Base-by-base conservation (phyloP, 176 grass and related monocot species). In the Olyra latifolia region DNA sequence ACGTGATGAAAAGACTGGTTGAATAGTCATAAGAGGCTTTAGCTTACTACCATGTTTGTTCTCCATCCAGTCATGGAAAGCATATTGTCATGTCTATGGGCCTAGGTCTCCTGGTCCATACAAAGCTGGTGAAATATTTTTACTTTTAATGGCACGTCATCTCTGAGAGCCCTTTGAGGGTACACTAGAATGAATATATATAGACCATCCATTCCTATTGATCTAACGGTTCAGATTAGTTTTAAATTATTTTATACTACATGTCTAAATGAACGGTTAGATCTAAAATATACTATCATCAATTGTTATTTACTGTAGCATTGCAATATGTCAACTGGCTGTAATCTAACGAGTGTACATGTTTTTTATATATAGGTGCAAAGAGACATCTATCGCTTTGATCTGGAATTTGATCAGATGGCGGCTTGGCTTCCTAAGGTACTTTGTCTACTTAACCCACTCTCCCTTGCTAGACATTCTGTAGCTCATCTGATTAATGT, bases 1-100 rank as follows among this genome's bases (percentile, higher is more conserved):
- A 35, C 32, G 47, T 13, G 66, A 66, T 72, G 78, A 69, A 62
- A 68, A 57, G 77, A 22, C 68, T 19, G 14, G 75, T 5, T 63
- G 64, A 54, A 71, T 52, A 10, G 63, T 53, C 78, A 60, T 61
- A 73, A 30, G 38, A 42, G 38, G 63, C 62, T 66, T 44, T 65
- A 38, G 57, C 55, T 58, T 22, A 47, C 11, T 82, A 66, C 35
- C 53, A 5, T 77, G 24, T 77, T 77, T 27, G 1, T 35, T 35
- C 32, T 35, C 32, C 32, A 35, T 24, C 8, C 24, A 43, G 23
- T 29, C 72, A 77, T 75, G 17, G 58, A 20, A 16, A 75, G 39
- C 0, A 42, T 43, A 35, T 50, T 49, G 42, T 54, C 61, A 48
- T 16, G 44, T 71, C n/a, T 25, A 48, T 48, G 71, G 63, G 23